Base-by-base conservation (phyloP, 257 asterid species). In the Ligustrum vulgare region DNA sequence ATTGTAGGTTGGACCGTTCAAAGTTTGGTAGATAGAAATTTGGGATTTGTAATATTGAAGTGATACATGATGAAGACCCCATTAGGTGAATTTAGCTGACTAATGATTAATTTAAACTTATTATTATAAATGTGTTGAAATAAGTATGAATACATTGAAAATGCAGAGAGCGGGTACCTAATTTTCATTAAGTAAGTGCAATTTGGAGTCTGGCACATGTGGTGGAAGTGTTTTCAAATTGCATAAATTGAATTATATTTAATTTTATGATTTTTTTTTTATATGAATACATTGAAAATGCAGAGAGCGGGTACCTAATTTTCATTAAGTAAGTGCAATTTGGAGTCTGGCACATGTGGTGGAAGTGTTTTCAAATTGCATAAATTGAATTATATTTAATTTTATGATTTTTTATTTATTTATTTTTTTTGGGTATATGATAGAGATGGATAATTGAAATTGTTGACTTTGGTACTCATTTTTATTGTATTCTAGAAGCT, bases 101-200 rank as follows among this genome's bases (percentile, higher is more conserved):
- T 76, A 70, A 58, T 28, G 63, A 35, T 49, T 69, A 31, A 8
- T 51, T 71, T 18, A 41, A 31, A 76, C 64, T 39, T 7, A 9
- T 22, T 20, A 33, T 15, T 25, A 9, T 56, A 60, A 68, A 70
- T 72, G 72, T 35, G 80, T 74, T 77, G 74, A 80, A 72, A 20
- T 41, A 64, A 84, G 88, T 87, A 78, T 78, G 83, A 81, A 76
- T 76, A 67, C 85, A 73, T 90, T 88, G 90, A 82, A 77, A 79
- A 72, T 81, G 78, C 77, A 41, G 75, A 76, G 74, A 41, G 72
- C n/a, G 36, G 81, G 20, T 79, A 85, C 89, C 90, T 85, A 83
- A 83, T 81, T 20, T 63, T 64, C 67, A 58, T 66, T 51, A 28
- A 76, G 69, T 77, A 80, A 73, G 71, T 78, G 64, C 77, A 81